Evolutionary conservation across 208 protist species (phyloP), one percentile per base, ranked within the genome.

Genomic region (Acanthamoeba royreba): DNA sequence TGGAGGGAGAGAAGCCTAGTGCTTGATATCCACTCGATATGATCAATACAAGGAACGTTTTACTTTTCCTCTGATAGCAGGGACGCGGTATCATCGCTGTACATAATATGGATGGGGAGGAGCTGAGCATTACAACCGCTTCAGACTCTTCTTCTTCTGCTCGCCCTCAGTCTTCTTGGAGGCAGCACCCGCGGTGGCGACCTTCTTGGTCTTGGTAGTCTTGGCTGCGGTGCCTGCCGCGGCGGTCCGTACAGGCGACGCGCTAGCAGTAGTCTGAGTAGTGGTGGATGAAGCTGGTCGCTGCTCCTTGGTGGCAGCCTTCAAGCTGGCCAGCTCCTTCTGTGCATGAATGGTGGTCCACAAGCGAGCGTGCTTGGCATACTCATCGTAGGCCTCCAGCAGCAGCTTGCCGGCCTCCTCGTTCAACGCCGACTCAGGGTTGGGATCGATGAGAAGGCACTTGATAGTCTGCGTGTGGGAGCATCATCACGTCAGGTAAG

Each of bases 351-450:
- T 72, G 74, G 45, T 74, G 28, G 90, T 93, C 72, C 47, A 74
- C 22, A 93, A 42, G 22, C 55, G 46, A 17, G 90, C 90, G 28
- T 72, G 66, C 42, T 87, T 61, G 55, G 52, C 47, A 38, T 93
- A 93, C 49, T 63, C 90, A 11, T 93, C 90, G 74, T 99, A 99
- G 77, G 99, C 98, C 94, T 99, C 99, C 49, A 99, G 95, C 9
- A 99, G 95, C 46, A 99, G 96, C 53, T 98, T 97, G 1, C 98
- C 99, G 4, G 99, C 99, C 92, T 99, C 99, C 93, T 99, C 99
- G 95, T 99, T 99, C 2, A 99, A 95, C 0, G 99, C 99, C 43
- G 98, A 99, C 94, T 99, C 99, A 0, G 99, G 97, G 97, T 99
- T 99, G 43, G 99, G 99, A 72, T 98, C 97, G 92, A 99, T 99